Evolutionary conservation across 179 eudicot genomes (phyloP).

Genomic region (Nepenthes alata): DNA sequence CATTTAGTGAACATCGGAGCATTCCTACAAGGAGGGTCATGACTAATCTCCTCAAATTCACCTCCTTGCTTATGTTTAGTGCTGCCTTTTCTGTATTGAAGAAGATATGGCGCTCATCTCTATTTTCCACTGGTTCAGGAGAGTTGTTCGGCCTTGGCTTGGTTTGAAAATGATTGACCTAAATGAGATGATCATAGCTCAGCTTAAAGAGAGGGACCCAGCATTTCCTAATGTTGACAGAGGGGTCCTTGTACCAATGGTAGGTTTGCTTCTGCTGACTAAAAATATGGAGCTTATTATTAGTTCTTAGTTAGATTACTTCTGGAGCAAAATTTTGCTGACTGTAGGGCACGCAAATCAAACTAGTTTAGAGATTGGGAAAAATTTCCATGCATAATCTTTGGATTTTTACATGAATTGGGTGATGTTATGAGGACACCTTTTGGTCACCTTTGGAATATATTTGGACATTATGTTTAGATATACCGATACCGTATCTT

Average conservation of each 20-base stretch:
- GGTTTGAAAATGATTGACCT: slow-evolving; percentile 95
- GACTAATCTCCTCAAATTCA: too few relatives aligned
- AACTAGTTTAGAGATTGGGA: too few relatives aligned
- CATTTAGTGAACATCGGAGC: too few relatives aligned
- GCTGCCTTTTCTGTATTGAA: not conserved
- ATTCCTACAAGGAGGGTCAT: too few relatives aligned
- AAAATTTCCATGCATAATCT: too few relatives aligned
- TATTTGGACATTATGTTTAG: too few relatives aligned
- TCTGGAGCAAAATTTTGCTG: not conserved
- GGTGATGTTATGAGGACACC: too few relatives aligned
- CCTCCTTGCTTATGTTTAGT: not conserved
- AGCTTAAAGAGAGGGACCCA: slow-evolving; percentile 70
- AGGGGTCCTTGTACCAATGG: slow-evolving; percentile 91
- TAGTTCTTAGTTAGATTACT: not conserved
- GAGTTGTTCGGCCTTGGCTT: slow-evolving; percentile 95
- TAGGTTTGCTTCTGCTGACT: slow-evolving; percentile 38
- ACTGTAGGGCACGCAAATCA: too few relatives aligned
- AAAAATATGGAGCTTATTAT: not conserved
- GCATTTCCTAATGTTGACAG: slow-evolving; percentile 55
- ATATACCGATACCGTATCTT: too few relatives aligned
- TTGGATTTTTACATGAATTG: too few relatives aligned
- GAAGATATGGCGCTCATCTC: not conserved
- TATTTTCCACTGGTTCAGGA: slow-evolving; percentile 30
- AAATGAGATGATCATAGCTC: slow-evolving; percentile 75
- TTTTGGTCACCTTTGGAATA: too few relatives aligned